Percentiles rank a stretch among this genome's conserved stretches.
These are phyloP conservation scores for Fusarium ramigenum DNA, from an alignment of 2,329 filamentous ascomycete species.

Conservation along the genomic window DNA sequence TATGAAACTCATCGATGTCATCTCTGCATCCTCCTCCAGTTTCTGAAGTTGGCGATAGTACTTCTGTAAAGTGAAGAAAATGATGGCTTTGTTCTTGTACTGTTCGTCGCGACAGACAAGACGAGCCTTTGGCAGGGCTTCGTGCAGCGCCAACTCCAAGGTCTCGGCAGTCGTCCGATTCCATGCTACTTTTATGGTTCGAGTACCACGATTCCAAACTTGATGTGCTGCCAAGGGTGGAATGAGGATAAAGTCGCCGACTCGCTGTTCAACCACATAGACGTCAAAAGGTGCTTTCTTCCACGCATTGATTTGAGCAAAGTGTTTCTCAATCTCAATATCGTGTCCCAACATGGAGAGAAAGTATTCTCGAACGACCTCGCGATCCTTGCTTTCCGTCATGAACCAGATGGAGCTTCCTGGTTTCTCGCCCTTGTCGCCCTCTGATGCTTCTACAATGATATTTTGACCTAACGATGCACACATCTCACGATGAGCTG, in stretches of 20 bases:
- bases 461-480: constrained; percentile 96
- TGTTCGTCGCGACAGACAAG: constrained; percentile 97
- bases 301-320: constrained; percentile 95
- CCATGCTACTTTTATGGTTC: constrained; percentile 98
- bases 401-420: constrained; percentile 99
- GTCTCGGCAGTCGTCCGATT: constrained; percentile 95
- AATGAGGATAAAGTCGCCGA: constrained; percentile 92
- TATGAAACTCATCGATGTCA: constrained; percentile 56
- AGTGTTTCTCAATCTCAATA: constrained; percentile 96
- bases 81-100: constrained; percentile 97
- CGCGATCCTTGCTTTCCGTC: constrained; percentile 93
- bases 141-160: constrained; percentile 82
- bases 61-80: constrained; percentile 86
- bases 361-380: constrained; percentile 93
- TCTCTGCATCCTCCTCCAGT: constrained; percentile 60
- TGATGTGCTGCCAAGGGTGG: constrained; percentile 95
- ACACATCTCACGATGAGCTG: constrained; percentile 97
- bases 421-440: constrained; percentile 77
- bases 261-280: constrained; percentile 89
- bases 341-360: constrained; percentile 93
- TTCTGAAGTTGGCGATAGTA: constrained; percentile 72
- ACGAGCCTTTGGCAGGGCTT: constrained; percentile 87
- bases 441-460: constrained; percentile 90
- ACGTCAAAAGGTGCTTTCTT: constrained; percentile 93
- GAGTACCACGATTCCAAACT: constrained; percentile 96